Percentiles rank a stretch among this genome's conserved stretches.
phyloP scores from a whole-genome alignment of 306 rosid genomes.

The Trifolium subterraneum region DNA sequence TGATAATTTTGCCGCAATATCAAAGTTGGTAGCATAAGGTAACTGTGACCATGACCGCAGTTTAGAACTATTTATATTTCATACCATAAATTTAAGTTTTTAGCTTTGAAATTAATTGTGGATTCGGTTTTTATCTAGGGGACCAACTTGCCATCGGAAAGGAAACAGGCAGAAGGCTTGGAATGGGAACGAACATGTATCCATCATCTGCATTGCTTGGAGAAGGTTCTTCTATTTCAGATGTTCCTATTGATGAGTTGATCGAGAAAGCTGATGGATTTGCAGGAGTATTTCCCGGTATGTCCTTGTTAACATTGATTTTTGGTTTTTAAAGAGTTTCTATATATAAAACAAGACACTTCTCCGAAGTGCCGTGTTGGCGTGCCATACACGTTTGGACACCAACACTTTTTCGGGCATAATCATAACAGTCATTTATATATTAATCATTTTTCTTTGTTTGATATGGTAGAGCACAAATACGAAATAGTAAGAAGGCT shows the following conservation, averaged over 20 bases:
- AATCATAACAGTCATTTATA: too few relatives aligned
- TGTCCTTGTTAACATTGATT: not conserved
- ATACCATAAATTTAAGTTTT: too few relatives aligned
- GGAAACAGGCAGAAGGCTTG: conserved; percentile 95
- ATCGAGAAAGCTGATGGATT: conserved; percentile 97
- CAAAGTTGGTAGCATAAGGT: too few relatives aligned
- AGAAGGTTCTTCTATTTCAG: conserved; percentile 69
- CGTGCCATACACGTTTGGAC: too few relatives aligned
- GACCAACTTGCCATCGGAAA: conserved; percentile 96
- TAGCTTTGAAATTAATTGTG: conserved; percentile 9
- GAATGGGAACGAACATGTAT: conserved; percentile 98
- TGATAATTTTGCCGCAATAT: not conserved
- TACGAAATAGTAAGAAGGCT: conserved; percentile 88
- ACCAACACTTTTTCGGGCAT: too few relatives aligned
- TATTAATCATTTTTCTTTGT: conserved; percentile 10
- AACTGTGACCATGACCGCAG: not conserved
- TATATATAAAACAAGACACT: too few relatives aligned
- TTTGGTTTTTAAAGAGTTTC: too few relatives aligned
- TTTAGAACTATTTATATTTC: not conserved
- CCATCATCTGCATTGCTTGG: conserved; percentile 95
- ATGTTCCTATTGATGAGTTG: conserved; percentile 86
- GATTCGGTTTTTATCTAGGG: conserved; percentile 49
- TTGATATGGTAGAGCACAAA: conserved; percentile 70
- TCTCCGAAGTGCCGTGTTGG: too few relatives aligned
- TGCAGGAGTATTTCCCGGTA: conserved; percentile 99